Evolutionary conservation across 768 basidiomycete species (phyloP), one percentile per base, ranked within the genome.

Genomic region (Tulasnella sp.): DNA sequence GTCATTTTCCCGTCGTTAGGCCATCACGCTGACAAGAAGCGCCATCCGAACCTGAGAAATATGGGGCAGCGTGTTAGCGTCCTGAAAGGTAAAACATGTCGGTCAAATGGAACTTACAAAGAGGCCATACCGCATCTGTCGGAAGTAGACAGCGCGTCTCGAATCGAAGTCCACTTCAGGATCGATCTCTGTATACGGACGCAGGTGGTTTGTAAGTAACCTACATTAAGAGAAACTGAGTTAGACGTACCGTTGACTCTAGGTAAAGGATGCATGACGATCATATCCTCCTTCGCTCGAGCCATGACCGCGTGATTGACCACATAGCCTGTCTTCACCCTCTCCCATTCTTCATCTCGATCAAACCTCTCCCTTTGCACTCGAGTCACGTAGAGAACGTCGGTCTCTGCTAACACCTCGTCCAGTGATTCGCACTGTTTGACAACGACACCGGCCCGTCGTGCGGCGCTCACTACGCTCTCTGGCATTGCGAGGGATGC

Each of bases 181-280:
- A 70, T 97, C 95, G 66, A 99, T 97, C 86, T 99, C 96, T 92
- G 65, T 3, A n/a, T 24, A 62, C 47, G 38, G 34, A 60, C 10
- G 61, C 69, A 15, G 2, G 15, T 8, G 44, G 19, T n/a, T 27
- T 10, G n/a, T 58, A 67, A 59, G 61, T 42, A 29, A 23, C 29
- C 17, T 41, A 24, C 0, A 4, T 9, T n/a, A 15, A 50, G n/a
- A 61, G 11, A n/a, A 0, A 21, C 5, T 38, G 34, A 15, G n/a
- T n/a, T n/a, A 3, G 1, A 69, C 81, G 64, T 64, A 84, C 89
- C 89, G 61, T 89, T 91, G 52, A 95, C 83, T 67, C 96, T 74
- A 13, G 96, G 96, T 21, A 99, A 76, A n/a, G 96, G 96, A 72
- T 99, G 96, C 93, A 99, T 95, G 64, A 98, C 92, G 61, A 98